Percentiles rank a stretch among this genome's conserved stretches.
These are phyloP conservation scores for Berkeleyomyces rouxiae DNA, from an alignment of 2,329 filamentous ascomycete species.

Conservation along the genomic window DNA sequence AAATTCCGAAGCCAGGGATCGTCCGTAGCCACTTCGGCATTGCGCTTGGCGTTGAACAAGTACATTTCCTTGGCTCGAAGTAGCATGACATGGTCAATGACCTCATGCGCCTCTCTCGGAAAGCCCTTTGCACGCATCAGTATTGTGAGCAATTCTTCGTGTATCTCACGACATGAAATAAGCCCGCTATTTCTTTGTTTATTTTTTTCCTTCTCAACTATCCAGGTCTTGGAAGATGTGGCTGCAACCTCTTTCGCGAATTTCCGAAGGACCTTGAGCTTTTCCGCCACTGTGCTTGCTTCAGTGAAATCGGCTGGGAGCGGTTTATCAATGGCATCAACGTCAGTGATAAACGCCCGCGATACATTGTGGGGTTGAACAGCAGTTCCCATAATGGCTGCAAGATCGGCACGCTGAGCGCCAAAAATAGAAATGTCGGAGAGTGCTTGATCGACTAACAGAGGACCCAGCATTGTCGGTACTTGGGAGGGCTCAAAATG, in stretches of 20 bases:
- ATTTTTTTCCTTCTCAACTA: constrained; percentile 9
- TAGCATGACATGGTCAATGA: constrained; percentile 41
- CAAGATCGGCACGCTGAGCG: constrained; percentile 28
- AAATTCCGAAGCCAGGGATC: constrained; percentile 60
- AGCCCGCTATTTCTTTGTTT: constrained; percentile 16
- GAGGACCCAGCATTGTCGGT: constrained; percentile 34
- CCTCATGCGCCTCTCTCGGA: constrained; percentile 32
- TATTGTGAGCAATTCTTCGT: constrained; percentile 35
- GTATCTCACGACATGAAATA: constrained; percentile 37
- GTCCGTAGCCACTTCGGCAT: constrained; percentile 50
- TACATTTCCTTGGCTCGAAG: constrained; percentile 45
- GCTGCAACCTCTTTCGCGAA: constrained; percentile 18
- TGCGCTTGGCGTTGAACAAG: constrained; percentile 46
- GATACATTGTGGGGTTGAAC: constrained; percentile 17
- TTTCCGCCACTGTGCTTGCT: constrained; percentile 30
- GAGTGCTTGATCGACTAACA: constrained; percentile 36
- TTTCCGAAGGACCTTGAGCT: constrained; percentile 30
- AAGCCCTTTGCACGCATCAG: constrained; percentile 30
- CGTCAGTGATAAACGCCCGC: constrained; percentile 20
- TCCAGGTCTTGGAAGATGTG: background rate
- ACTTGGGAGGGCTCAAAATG: constrained; percentile 39
- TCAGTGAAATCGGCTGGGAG: constrained; percentile 28
- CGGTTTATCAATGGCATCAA: constrained; percentile 21
- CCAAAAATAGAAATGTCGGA: constrained; percentile 42
- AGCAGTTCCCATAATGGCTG: constrained; percentile 26